A percentile compares a stretch with the other conserved stretches of the same genome.
phyloP scores from a whole-genome alignment of 495 filamentous ascomycete species.

The Ramalina intermedia region DNA sequence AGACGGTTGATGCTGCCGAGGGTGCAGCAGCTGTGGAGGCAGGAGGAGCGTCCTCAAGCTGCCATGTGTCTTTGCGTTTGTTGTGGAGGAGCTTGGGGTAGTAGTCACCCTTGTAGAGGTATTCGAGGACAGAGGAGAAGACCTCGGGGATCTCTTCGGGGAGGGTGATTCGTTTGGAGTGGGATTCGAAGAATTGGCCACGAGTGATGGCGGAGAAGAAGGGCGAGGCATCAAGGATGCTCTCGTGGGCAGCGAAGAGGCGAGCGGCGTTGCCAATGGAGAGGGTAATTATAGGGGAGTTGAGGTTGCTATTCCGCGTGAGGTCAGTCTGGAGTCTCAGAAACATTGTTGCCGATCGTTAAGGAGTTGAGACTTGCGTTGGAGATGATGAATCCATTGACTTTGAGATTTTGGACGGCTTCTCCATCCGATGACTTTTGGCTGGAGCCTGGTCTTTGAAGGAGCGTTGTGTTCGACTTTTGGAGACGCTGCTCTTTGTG shows the following conservation, averaged over 20 bases:
- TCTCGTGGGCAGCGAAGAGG: slow-evolving; percentile 83
- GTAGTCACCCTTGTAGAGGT: slow-evolving; percentile 90
- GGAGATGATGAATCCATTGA: slow-evolving; percentile 9
- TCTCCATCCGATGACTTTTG: slow-evolving; percentile 16
- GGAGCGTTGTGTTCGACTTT: slow-evolving; percentile 16
- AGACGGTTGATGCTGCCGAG: slow-evolving; percentile 50
- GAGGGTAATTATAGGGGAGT: slow-evolving; percentile 65
- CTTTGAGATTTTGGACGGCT: slow-evolving; percentile 10
- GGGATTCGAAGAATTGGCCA: slow-evolving; percentile 46
- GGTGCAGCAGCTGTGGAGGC: slow-evolving; percentile 17
- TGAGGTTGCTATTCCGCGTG: slow-evolving; percentile 31
- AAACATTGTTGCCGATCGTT: background rate
- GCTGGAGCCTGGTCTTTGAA: slow-evolving; percentile 19
- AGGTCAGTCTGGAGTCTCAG: background rate
- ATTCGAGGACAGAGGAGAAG: slow-evolving; percentile 82
- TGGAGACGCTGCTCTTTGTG: slow-evolving; percentile 24
- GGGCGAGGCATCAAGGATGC: slow-evolving; percentile 61
- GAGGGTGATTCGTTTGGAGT: slow-evolving; percentile 58
- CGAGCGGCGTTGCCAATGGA: slow-evolving; percentile 62
- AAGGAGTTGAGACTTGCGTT: slow-evolving; percentile 7
- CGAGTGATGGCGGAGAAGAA: slow-evolving; percentile 51
- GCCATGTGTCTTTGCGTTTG: slow-evolving; percentile 51
- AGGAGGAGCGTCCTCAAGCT: slow-evolving; percentile 44
- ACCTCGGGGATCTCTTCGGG: slow-evolving; percentile 79
- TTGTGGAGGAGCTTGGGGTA: slow-evolving; percentile 63